phyloP scores from a whole-genome alignment of 495 filamentous ascomycete genomes.

The Ascodesmis nigricans region DNA sequence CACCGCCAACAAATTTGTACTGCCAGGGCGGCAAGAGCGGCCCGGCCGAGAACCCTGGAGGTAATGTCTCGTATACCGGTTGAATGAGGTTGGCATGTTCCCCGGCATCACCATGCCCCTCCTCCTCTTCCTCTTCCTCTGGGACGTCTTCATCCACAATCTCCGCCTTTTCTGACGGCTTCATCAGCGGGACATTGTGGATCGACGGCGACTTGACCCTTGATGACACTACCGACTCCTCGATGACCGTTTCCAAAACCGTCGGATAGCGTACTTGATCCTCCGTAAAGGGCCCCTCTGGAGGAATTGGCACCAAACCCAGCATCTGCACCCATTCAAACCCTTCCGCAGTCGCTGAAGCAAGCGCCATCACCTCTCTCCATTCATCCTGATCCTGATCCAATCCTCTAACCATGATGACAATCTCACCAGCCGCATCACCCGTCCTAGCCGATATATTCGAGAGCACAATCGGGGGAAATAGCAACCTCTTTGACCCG shows the following conservation, averaged over 20 bases:
- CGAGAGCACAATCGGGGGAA: conserved; percentile 51
- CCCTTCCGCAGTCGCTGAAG: conserved; percentile 36
- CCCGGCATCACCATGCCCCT: no score
- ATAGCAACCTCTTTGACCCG: conserved; percentile 58
- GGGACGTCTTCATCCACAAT: no score
- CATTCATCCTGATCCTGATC: conserved; percentile 36
- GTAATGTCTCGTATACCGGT: no score
- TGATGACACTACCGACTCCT: conserved; percentile 19
- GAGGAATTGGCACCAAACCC: conserved; percentile 53
- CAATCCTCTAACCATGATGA: conserved; percentile 63
- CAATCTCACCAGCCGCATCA: conserved; percentile 42
- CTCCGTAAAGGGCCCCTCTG: conserved; percentile 25
- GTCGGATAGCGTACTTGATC: conserved; percentile 13
- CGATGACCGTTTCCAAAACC: conserved; percentile 16
- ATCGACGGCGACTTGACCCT: conserved; percentile 15
- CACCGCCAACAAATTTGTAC: conserved; percentile 13
- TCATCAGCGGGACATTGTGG: no score
- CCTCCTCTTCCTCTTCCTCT: no score
- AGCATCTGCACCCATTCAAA: conserved; percentile 76
- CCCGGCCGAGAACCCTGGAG: conserved; percentile 16
- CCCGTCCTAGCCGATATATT: conserved; percentile 62
- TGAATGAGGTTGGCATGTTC: no score
- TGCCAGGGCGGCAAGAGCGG: conserved; percentile 6
- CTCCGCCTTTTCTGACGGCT: no score
- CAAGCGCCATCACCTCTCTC: conserved; percentile 62